Evolutionary conservation across 441 rosid genomes (phyloP).

Genomic region (Kokia cookei): DNA sequence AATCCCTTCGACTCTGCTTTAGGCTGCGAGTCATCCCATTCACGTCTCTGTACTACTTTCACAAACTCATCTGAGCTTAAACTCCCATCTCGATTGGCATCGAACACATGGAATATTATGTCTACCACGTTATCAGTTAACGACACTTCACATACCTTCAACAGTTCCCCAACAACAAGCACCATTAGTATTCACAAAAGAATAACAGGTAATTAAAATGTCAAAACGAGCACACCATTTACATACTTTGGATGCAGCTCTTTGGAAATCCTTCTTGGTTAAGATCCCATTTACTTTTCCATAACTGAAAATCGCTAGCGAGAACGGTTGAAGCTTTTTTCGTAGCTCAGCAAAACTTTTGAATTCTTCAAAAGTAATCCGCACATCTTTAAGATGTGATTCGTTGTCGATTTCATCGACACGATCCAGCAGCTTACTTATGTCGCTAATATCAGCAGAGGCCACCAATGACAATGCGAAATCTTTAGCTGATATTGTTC

Average conservation of each 20-base stretch:
- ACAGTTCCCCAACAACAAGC: background rate
- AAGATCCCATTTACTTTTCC: slow-evolving; percentile 50
- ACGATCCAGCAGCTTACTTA: slow-evolving; percentile 42
- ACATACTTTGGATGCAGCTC: slow-evolving; percentile 55
- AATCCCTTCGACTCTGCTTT: slow-evolving; percentile 33
- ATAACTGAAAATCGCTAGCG: slow-evolving; percentile 55
- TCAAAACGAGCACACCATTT: no score
- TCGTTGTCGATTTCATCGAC: slow-evolving; percentile 38
- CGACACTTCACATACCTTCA: slow-evolving; percentile 43
- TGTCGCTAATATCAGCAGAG: slow-evolving; percentile 47
- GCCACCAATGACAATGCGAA: slow-evolving; percentile 67
- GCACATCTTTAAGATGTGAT: slow-evolving; percentile 24
- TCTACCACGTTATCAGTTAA: slow-evolving; percentile 41
- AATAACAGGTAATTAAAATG: no score
- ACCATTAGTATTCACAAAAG: background rate
- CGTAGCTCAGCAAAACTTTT: slow-evolving; percentile 48
- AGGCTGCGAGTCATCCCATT: slow-evolving; percentile 21
- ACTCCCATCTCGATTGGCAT: slow-evolving; percentile 41
- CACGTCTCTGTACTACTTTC: slow-evolving; percentile 35
- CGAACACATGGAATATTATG: slow-evolving; percentile 52
- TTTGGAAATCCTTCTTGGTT: slow-evolving; percentile 51
- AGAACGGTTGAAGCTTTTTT: slow-evolving; percentile 35
- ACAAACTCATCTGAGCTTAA: slow-evolving; percentile 54
- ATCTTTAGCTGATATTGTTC: slow-evolving; percentile 56
- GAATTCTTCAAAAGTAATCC: slow-evolving; percentile 48